Percentiles rank a stretch among this genome's conserved stretches.
Evolutionary conservation across 768 basidiomycete genomes (phyloP).

Genomic region (Cantharellus anzutake): DNA sequence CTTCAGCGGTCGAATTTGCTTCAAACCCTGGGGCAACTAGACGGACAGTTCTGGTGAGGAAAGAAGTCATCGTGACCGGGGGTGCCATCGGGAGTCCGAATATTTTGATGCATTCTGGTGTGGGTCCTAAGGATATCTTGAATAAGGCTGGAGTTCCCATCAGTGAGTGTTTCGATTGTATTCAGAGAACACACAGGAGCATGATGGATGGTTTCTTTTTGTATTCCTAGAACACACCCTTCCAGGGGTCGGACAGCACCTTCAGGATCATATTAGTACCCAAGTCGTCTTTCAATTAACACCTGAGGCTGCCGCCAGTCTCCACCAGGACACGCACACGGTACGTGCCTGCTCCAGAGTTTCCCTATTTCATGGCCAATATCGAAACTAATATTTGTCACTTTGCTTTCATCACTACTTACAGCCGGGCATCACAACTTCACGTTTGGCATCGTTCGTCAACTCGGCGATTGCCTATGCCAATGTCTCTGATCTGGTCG

Average conservation of each 20-base stretch:
- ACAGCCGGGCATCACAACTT: neutral
- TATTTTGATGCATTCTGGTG: slow-evolving; percentile 35
- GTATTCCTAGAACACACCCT: neutral
- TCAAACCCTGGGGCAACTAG: slow-evolving; percentile 14
- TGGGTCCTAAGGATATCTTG: slow-evolving; percentile 37
- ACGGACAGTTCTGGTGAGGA: slow-evolving; percentile 31
- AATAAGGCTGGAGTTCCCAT: slow-evolving; percentile 23
- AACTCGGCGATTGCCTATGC: slow-evolving; percentile 46
- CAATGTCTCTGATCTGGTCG: slow-evolving; percentile 30
- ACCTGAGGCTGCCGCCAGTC: slow-evolving; percentile 1
- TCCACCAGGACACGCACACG: too few species aligned
- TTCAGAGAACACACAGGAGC: neutral
- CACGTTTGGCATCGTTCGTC: slow-evolving; percentile 25
- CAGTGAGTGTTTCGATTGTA: slow-evolving; percentile 1
- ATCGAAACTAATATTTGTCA: neutral
- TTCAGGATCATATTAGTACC: slow-evolving; percentile 33
- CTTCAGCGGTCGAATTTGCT: slow-evolving; percentile 33
- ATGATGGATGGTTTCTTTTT: neutral
- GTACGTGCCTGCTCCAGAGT: too few species aligned
- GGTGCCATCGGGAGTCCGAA: slow-evolving; percentile 36
- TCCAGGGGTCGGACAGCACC: slow-evolving; percentile 43
- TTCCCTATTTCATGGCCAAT: too few species aligned
- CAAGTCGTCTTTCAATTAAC: slow-evolving; percentile 5
- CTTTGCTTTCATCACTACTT: neutral
- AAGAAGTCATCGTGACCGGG: slow-evolving; percentile 24